Evolutionary conservation across 139 green algal species (phyloP), one percentile per base, ranked within the genome.

Genomic region (Ettlia oleoabundans): DNA sequence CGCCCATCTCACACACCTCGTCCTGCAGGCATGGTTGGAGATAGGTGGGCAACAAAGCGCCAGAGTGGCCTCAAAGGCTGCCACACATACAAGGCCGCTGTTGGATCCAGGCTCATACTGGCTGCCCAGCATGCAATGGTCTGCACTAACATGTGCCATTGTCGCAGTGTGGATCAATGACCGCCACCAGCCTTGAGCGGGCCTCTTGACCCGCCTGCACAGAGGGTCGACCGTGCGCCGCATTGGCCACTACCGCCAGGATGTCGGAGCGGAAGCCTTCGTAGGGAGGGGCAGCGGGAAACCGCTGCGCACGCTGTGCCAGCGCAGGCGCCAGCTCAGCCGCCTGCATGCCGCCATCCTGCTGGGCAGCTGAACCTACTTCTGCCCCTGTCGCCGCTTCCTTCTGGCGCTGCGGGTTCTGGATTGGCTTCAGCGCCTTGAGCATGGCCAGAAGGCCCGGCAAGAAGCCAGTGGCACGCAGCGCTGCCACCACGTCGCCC

Each of bases 191-290:
- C n/a, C n/a, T n/a, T n/a, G n/a, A n/a, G n/a, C n/a, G n/a, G n/a
- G n/a, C n/a, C n/a, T n/a, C n/a, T n/a, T n/a, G n/a, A 3, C 65
- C 1, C 65, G 47, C 73, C 52, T 80, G 42, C 52, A 94, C 84
- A 0, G 28, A 38, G 6, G 64, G 76, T 13, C 84, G 72, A 0
- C 70, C 69, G 51, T 86, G 86, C 37, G 86, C 80, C 15, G 81
- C 76, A 55, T 96, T 96, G 33, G 88, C 87, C 40, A 97, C 79
- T n/a, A 92, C 80, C 37, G 88, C 84, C 70, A 96, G 42, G n/a
- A 96, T 24, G 72, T 96, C 93, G 21, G 87, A 87, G 19, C 91
- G 80, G 78, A 92, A 96, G n/a, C 92, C 93, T 1, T 73, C 26
- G 83, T 96, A 97, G 0, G 89, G 89, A 28, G 76, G 51, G 21